These are phyloP conservation scores for Cercospora zeina DNA, from an alignment of 2,329 filamentous ascomycete genomes.

Conservation along the genomic window DNA sequence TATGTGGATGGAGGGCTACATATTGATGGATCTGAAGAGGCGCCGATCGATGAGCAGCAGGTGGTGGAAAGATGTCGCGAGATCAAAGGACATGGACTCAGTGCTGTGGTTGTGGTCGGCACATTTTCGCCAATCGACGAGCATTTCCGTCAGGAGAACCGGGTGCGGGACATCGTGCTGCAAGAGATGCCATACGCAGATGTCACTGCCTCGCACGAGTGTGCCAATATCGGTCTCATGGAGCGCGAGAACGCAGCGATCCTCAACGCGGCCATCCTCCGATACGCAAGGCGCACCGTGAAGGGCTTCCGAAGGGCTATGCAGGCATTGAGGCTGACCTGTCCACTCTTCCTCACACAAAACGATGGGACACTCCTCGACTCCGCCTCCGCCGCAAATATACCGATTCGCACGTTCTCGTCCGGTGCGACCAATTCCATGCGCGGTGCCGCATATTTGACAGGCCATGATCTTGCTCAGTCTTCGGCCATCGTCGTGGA, in stretches of 20 bases:
- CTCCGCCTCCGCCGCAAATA: conserved; percentile 48
- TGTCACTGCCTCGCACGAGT: conserved; percentile 54
- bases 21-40: conserved; percentile 48
- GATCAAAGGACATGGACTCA: conserved; percentile 49
- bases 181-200: conserved; percentile 51
- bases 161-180: conserved; percentile 52
- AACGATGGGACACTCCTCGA: conserved; percentile 55
- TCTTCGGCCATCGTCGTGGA: conserved; percentile 59
- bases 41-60: conserved; percentile 48
- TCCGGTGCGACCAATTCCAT: conserved; percentile 57
- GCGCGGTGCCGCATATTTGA: conserved; percentile 60
- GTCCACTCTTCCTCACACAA: conserved; percentile 54
- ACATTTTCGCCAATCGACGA: conserved; percentile 62
- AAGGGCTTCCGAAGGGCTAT: conserved; percentile 51
- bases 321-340: conserved; percentile 48
- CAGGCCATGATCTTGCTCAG: conserved; percentile 39
- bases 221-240: conserved; percentile 54
- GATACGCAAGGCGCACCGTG: conserved; percentile 51
- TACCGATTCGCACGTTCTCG: conserved; percentile 55
- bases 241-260: conserved; percentile 56
- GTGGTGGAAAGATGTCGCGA: conserved; percentile 47
- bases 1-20: conserved; percentile 54
- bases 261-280: conserved; percentile 52
- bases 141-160: conserved; percentile 54
- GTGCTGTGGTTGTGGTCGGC: conserved; percentile 57